These are phyloP conservation scores for Sergeia podlipaevii DNA, from an alignment of 208 protist species.

Conservation along the genomic window DNA sequence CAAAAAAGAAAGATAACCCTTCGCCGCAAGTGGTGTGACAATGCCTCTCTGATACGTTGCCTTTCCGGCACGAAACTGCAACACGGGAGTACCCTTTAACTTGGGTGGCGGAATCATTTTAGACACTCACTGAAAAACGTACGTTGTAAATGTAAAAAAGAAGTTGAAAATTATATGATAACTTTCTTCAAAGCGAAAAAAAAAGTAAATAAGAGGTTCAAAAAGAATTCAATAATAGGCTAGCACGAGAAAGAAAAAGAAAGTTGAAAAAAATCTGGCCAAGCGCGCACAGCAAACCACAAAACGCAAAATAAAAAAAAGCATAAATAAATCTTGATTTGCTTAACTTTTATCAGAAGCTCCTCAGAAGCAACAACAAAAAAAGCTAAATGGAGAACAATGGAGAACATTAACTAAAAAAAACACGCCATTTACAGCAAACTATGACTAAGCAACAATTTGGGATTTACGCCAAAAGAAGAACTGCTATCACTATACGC, in stretches of 20 bases:
- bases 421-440: too few species aligned
- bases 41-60: slow-evolving; percentile 60
- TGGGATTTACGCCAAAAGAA: too few species aligned
- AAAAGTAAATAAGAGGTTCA: not conserved
- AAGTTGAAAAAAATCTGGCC: too few species aligned
- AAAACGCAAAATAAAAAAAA: too few species aligned
- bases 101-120: slow-evolving; percentile 27
- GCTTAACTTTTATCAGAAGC: too few species aligned
- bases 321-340: too few species aligned
- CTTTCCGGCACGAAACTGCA: slow-evolving; percentile 71
- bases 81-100: slow-evolving; percentile 15
- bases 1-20: slow-evolving; percentile 59
- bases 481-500: too few species aligned
- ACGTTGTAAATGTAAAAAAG: slow-evolving; percentile 4
- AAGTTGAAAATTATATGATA: slow-evolving; percentile 1
- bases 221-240: not conserved
- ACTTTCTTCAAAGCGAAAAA: not conserved
- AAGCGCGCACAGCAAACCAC: too few species aligned
- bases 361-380: too few species aligned
- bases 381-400: too few species aligned
- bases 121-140: not conserved
- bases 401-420: too few species aligned
- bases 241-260: not conserved
- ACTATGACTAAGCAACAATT: too few species aligned
- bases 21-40: slow-evolving; percentile 45